phyloP scores from a whole-genome alignment of 306 rosid species.

The Carpinus fangiana region DNA sequence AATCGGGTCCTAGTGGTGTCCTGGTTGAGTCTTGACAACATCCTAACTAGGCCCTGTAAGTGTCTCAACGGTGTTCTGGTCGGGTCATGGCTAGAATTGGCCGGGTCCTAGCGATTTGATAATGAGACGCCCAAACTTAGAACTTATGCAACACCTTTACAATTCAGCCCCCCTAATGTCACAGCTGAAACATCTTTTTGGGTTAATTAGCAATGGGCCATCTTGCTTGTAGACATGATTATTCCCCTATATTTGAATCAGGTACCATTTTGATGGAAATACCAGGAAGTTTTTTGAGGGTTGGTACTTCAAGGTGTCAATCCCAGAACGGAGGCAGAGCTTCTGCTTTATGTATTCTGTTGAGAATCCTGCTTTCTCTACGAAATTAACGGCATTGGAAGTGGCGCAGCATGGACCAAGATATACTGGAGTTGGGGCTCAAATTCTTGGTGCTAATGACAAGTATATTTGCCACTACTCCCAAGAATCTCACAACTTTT shows the following conservation, averaged over 20 bases:
- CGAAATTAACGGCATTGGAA: slow-evolving; percentile 51
- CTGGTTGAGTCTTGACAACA: too few relatives aligned
- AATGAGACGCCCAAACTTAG: too few relatives aligned
- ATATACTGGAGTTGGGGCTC: slow-evolving; percentile 86
- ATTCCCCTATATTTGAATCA: slow-evolving; percentile 6
- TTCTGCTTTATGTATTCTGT: slow-evolving; percentile 89
- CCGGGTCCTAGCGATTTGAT: too few relatives aligned
- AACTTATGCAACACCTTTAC: too few relatives aligned
- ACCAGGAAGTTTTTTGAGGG: slow-evolving; percentile 85
- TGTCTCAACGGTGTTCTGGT: too few relatives aligned
- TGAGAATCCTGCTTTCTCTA: slow-evolving; percentile 69
- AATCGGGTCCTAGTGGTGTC: too few relatives aligned
- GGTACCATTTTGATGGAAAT: slow-evolving; percentile 90
- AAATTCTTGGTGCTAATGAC: slow-evolving; percentile 86
- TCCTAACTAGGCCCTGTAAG: too few relatives aligned
- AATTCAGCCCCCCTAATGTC: too few relatives aligned
- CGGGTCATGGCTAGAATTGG: too few relatives aligned
- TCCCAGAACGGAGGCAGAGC: slow-evolving; percentile 74
- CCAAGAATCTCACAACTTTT: slow-evolving; percentile 61
- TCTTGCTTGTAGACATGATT: background rate
- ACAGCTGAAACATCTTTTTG: background rate
- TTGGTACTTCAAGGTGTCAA: slow-evolving; percentile 94
- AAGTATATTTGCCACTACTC: slow-evolving; percentile 82
- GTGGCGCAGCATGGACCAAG: slow-evolving; percentile 64
- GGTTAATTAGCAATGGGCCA: background rate